Base-by-base conservation (phyloP, 106 monocot genomes). In the Posidonia australis region DNA sequence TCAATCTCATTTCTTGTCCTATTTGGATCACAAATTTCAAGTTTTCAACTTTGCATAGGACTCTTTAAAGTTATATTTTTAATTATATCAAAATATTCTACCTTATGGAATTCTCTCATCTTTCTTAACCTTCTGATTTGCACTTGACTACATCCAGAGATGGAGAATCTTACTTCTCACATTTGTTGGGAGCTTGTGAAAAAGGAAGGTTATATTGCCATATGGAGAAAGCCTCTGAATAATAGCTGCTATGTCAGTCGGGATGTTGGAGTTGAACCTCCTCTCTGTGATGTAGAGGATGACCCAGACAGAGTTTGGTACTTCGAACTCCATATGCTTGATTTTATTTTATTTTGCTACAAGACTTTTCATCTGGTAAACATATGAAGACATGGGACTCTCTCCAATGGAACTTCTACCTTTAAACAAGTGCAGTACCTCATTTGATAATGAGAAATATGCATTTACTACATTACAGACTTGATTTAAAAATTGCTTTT, bases 161-260 rank as follows among this genome's bases (percentile, higher is more conserved):
- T 93, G 93, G 83, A 93, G 68, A 60, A 84, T 70, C 83, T 93
- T 64, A 93, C 93, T 26, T 31, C 74, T 66, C 78, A 79, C 27
- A 79, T 93, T 48, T 89, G 93, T 71, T 93, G 93, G 93, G 72
- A 76, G 68, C 83, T 93, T 70, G 81, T 93, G 63, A 89, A 86
- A 51, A 93, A 93, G 58, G 83, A 85, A 57, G 89, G 93, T 46
- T 93, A 93, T 68, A 72, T 93, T 76, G 93, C 93, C 54, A 83
- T 89, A 61, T 93, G 93, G 93, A 71, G 74, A 70, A 93, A 93
- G 68, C 86, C 93, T 66, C 51, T 83, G 21, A 79, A 93, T 52
- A 93, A 89, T 60, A 79, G 79, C 26, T 93, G 93, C 58, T 86
- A 93, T 54, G 31, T 49, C 24, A 76, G 44, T 74, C 83, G 79